A percentile compares a stretch with the other conserved stretches of the same genome.
Conservation (phyloP, 441 rosid species). For the Cnidoscolus chayamansa region DNA sequence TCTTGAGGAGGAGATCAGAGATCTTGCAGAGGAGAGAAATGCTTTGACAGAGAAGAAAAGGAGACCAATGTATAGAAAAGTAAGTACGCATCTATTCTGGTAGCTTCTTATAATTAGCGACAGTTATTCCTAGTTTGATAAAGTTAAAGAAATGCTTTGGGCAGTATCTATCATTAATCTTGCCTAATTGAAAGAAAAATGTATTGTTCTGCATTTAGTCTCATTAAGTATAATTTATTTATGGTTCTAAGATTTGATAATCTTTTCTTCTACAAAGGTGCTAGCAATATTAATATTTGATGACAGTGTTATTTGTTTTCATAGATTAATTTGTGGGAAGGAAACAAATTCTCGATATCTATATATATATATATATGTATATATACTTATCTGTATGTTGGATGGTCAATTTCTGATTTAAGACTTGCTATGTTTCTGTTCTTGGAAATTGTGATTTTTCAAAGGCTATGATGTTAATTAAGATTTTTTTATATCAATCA, state of each 20-base stretch:
- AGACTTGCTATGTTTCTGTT: neutral
- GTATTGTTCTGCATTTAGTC: too few species aligned
- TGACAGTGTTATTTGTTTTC: neutral
- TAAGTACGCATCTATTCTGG: conserved; percentile 26
- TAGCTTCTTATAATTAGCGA: neutral
- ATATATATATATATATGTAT: too few species aligned
- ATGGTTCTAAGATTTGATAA: neutral
- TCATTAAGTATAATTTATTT: too few species aligned
- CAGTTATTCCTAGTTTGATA: neutral
- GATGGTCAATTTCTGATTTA: neutral
- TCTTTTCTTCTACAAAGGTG: neutral
- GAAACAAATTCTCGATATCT: neutral
- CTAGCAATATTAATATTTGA: neutral
- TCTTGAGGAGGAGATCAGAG: conserved; percentile 89
- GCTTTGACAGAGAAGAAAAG: conserved; percentile 81
- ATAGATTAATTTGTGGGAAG: neutral
- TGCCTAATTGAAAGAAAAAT: neutral
- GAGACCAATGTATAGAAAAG: conserved; percentile 75
- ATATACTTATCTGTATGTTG: neutral
- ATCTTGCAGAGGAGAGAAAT: conserved; percentile 91
- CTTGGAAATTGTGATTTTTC: neutral
- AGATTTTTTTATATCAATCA: neutral
- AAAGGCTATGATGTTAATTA: neutral
- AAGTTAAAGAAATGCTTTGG: neutral
- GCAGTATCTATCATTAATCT: neutral